phyloP scores from a whole-genome alignment of 345 rosid species.

The Lepidium africanum region DNA sequence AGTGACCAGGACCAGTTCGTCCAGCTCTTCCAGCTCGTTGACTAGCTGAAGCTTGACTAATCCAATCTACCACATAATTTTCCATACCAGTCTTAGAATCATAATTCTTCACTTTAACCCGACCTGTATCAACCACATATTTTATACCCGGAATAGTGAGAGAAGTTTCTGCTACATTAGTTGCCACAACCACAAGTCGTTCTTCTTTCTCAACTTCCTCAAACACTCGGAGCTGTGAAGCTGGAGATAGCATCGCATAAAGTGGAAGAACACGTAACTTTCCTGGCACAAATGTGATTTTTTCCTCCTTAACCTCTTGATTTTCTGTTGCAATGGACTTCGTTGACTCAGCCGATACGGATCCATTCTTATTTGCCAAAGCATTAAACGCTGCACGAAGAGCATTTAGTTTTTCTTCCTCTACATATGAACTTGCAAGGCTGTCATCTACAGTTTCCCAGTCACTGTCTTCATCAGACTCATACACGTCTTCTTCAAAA shows the following conservation, averaged over 20 bases:
- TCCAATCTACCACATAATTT: slow-evolving; percentile 69
- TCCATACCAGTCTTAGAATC: slow-evolving; percentile 72
- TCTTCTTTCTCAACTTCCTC: slow-evolving; percentile 74
- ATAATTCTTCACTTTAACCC: slow-evolving; percentile 76
- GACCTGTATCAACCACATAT: slow-evolving; percentile 94
- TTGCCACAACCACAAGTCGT: slow-evolving; percentile 78
- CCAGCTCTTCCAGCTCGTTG: slow-evolving; percentile 98
- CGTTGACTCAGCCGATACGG: slow-evolving; percentile 22
- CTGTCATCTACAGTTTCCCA: slow-evolving; percentile 41
- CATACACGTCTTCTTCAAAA: slow-evolving; percentile 32
- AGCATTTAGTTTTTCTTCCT: slow-evolving; percentile 41
- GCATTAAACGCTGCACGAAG: slow-evolving; percentile 71
- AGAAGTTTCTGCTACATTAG: slow-evolving; percentile 98
- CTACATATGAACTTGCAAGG: slow-evolving; percentile 19
- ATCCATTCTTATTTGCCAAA: slow-evolving; percentile 38
- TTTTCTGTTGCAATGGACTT: slow-evolving; percentile 7
- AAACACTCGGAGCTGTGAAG: slow-evolving; percentile 74
- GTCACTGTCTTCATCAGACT: slow-evolving; percentile 64
- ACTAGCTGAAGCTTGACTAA: slow-evolving; percentile 88
- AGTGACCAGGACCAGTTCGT: slow-evolving; percentile 94
- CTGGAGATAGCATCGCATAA: slow-evolving; percentile 87
- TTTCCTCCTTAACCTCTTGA: slow-evolving; percentile 22
- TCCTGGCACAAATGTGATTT: slow-evolving; percentile 15
- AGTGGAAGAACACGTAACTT: slow-evolving; percentile 67
- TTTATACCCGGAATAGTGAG: slow-evolving; percentile 89